phyloP scores from a whole-genome alignment of 306 rosid species.

The Quercus suber region DNA sequence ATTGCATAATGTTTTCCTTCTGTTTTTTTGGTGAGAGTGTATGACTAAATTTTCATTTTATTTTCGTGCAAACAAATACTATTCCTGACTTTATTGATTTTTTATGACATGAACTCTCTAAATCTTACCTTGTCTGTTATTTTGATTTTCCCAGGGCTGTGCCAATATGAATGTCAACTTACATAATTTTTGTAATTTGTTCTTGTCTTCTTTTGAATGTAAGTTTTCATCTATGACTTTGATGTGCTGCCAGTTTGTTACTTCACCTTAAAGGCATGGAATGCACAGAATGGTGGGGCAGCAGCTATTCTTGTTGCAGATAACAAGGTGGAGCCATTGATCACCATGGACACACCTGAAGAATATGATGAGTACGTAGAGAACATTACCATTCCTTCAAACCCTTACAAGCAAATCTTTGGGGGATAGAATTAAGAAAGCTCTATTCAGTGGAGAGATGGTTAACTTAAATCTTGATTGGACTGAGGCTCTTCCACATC shows the following conservation, averaged over 20 bases:
- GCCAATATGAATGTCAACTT: not conserved
- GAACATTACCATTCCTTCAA: slow-evolving; percentile 78
- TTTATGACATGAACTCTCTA: not conserved
- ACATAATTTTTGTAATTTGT: not conserved
- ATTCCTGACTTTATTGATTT: not conserved
- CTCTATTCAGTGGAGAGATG: too few relatives aligned
- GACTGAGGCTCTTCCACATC: too few relatives aligned
- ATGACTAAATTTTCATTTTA: not conserved
- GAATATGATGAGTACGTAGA: slow-evolving; percentile 67
- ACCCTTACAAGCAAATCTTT: slow-evolving; percentile 54
- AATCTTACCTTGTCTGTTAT: too few relatives aligned
- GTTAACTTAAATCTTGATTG: too few relatives aligned
- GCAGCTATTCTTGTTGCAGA: slow-evolving; percentile 94
- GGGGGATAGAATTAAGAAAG: too few relatives aligned
- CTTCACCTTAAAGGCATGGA: slow-evolving; percentile 97
- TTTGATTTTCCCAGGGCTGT: not conserved
- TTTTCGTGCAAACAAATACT: not conserved
- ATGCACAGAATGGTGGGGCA: slow-evolving; percentile 90
- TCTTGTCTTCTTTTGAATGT: not conserved
- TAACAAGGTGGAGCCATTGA: slow-evolving; percentile 59
- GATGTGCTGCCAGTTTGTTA: slow-evolving; percentile 64
- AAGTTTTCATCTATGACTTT: not conserved
- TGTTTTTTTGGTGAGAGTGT: not conserved
- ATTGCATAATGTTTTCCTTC: not conserved
- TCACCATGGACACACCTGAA: slow-evolving; percentile 96